Evolutionary conservation across 768 basidiomycete species (phyloP).

Genomic region (Boletus sensibilis): DNA sequence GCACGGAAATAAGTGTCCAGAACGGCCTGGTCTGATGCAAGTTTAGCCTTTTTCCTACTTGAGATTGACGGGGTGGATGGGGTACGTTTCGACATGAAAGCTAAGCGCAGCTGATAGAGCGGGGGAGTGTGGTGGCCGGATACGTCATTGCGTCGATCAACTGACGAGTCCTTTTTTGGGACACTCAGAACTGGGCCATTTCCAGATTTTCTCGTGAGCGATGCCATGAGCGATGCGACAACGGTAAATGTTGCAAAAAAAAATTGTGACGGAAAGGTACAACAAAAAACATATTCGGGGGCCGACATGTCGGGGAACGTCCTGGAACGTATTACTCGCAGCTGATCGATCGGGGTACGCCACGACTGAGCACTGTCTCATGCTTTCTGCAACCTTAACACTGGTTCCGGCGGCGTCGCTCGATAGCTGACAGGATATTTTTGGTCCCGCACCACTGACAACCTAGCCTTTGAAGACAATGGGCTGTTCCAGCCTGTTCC

Average conservation of each 20-base stretch:
- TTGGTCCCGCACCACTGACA: neutral
- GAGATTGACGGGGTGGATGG: conserved; percentile 8
- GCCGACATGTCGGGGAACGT: neutral
- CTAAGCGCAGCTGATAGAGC: conserved; percentile 10
- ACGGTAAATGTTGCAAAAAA: neutral
- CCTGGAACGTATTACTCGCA: neutral
- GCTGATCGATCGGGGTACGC: conserved; percentile 13
- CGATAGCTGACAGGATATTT: neutral
- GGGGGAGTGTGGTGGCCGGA: conserved; percentile 12
- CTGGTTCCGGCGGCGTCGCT: conserved; percentile 18
- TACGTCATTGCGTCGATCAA: conserved; percentile 33
- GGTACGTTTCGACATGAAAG: conserved; percentile 23
- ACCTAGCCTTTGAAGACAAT: neutral
- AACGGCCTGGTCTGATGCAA: conserved; percentile 15
- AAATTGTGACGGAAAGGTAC: conserved; percentile 4
- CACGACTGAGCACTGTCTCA: conserved; percentile 13
- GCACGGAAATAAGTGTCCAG: conserved; percentile 31
- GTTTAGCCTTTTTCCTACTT: conserved; percentile 24
- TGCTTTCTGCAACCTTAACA: conserved; percentile 11
- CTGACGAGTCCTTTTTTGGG: conserved; percentile 21
- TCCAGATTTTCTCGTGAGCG: neutral
- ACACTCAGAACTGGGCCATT: conserved; percentile 2
- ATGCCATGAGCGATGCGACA: neutral
- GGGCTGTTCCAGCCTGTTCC: neutral
- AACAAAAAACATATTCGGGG: neutral